Percentiles rank a stretch among this genome's conserved stretches.
phyloP scores from a whole-genome alignment of 2,329 filamentous ascomycete species.

The Diaporthe citri region DNA sequence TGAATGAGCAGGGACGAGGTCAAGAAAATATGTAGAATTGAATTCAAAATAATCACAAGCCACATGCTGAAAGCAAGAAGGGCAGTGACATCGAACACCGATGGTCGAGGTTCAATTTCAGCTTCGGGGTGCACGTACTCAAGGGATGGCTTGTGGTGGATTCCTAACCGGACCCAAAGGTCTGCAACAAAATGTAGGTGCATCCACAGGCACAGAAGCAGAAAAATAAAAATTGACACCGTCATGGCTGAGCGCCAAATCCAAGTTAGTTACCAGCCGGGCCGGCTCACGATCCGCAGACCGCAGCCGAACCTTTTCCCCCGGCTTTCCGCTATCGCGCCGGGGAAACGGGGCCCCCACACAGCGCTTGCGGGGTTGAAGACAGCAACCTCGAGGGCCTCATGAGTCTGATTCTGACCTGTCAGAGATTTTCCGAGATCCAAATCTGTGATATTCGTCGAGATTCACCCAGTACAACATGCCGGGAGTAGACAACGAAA shows the following conservation, averaged over 20 bases:
- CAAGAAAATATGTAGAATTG: not conserved
- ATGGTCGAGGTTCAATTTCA: not conserved
- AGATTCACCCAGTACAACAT: constrained; percentile 3
- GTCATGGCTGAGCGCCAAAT: not conserved
- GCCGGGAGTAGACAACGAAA: constrained; percentile 54
- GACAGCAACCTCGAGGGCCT: not conserved
- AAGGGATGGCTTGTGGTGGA: too few relatives aligned
- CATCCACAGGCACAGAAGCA: not conserved
- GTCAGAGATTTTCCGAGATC: not conserved
- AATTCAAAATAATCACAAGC: not conserved
- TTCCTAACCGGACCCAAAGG: too few relatives aligned
- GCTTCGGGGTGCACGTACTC: not conserved
- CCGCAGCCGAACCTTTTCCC: constrained; percentile 5
- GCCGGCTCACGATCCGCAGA: constrained; percentile 15
- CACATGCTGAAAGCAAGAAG: not conserved
- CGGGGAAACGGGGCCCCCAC: constrained; percentile 23
- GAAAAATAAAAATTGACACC: not conserved
- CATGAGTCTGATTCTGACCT: not conserved
- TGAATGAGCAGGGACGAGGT: not conserved
- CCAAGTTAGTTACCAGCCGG: not conserved
- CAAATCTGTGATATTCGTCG: too few relatives aligned
- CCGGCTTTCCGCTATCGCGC: constrained; percentile 29
- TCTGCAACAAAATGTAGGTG: too few relatives aligned
- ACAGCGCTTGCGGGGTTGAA: constrained; percentile 3
- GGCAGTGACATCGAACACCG: not conserved